These are phyloP conservation scores for Onygenales sp. DNA, from an alignment of 2,329 filamentous ascomycete species.

Conservation along the genomic window DNA sequence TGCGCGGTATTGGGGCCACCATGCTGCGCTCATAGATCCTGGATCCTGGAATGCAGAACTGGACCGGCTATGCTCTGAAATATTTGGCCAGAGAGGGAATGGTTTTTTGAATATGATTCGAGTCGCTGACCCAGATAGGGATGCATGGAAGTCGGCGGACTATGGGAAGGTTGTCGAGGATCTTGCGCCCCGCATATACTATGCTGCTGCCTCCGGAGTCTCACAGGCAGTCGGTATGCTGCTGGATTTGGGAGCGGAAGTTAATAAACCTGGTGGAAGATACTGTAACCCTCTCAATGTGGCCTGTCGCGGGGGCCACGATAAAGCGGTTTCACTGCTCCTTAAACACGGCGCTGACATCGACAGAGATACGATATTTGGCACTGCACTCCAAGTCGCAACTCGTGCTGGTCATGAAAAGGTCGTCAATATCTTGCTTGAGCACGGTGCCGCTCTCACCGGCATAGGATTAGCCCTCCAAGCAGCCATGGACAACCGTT, in stretches of 20 bases:
- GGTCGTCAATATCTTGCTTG: slow-evolving; percentile 8
- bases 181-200: not conserved
- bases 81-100: not conserved
- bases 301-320: not conserved
- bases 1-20: not conserved
- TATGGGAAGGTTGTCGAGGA: not conserved
- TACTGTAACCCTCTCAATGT: not conserved
- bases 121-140: not conserved
- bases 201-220: not conserved
- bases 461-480: not conserved
- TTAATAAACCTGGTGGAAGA: not conserved
- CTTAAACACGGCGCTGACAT: not conserved
- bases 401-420: not conserved
- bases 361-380: not conserved
- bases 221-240: not conserved
- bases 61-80: not conserved
- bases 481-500: not conserved
- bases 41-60: not conserved
- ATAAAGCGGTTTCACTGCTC: not conserved
- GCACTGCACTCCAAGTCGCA: slow-evolving; percentile 4
- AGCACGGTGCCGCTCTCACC: slow-evolving; percentile 1
- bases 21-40: not conserved
- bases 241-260: not conserved
- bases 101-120: not conserved
- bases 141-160: not conserved